A percentile compares a stretch with the other conserved stretches of the same genome.
These are phyloP conservation scores for Huntiella moniliformis DNA, from an alignment of 2,329 filamentous ascomycete species.

Conservation along the genomic window DNA sequence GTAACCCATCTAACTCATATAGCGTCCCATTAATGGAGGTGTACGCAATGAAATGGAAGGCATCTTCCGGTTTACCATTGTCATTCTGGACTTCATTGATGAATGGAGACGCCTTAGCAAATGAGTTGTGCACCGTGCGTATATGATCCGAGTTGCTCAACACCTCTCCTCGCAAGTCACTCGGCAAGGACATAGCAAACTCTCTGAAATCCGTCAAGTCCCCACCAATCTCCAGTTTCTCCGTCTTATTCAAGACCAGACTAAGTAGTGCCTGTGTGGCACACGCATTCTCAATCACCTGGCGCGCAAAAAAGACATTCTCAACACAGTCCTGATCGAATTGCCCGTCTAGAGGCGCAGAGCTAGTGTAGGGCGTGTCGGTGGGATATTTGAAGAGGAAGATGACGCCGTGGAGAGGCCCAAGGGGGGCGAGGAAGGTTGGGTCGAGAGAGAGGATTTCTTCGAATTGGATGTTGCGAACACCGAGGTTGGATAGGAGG, in stretches of 20 bases:
- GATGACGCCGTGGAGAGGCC: conserved; percentile 83
- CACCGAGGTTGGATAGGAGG: conserved; percentile 76
- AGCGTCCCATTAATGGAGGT: conserved; percentile 59
- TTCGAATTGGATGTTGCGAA: conserved; percentile 89
- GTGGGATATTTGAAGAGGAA: conserved; percentile 97
- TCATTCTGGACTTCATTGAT: conserved; percentile 70
- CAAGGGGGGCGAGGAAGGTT: conserved; percentile 48
- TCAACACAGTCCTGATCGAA: conserved; percentile 62
- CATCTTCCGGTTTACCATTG: conserved; percentile 54
- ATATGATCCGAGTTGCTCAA: conserved; percentile 48
- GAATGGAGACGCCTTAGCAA: conserved; percentile 76
- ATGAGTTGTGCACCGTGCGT: conserved; percentile 71
- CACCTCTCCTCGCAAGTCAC: conserved; percentile 46
- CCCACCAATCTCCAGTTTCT: conserved; percentile 50
- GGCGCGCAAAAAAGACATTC: conserved; percentile 77
- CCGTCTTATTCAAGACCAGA: conserved; percentile 71
- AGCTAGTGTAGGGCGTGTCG: conserved; percentile 39
- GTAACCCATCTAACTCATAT: conserved; percentile 89
- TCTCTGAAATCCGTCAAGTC: conserved; percentile 64
- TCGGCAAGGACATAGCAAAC: conserved; percentile 68
- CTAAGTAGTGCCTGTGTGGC: conserved; percentile 89
- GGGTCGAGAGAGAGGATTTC: conserved; percentile 82
- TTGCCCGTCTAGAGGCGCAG: conserved; percentile 57
- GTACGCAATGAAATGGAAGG: conserved; percentile 97
- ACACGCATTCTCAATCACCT: conserved; percentile 97